Evolutionary conservation across 495 filamentous ascomycete species (phyloP), one percentile per base, ranked within the genome.

Genomic region (Choiromyces venosus): DNA sequence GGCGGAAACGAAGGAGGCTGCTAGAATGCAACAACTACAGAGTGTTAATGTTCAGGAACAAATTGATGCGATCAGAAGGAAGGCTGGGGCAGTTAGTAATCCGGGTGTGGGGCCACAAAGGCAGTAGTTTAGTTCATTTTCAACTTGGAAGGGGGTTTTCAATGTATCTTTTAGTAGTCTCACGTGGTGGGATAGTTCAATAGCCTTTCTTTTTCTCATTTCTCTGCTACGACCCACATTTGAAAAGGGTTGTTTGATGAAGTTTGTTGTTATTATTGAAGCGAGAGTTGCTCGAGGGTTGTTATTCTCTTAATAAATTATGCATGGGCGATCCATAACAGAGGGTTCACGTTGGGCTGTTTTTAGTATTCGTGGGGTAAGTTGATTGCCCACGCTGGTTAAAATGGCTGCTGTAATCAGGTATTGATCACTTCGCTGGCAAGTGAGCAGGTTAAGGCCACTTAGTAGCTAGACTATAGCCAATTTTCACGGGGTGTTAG

Each of bases 1-100:
- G 39, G 86, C 87, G 73, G 86, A 88, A 25, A 87, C 87, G 37
- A 86, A 85, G 74, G 87, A 88, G 73, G 86, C 83, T 64, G 85
- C 85, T 68, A 84, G 85, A 56, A 80, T 87, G 71, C 86, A 86
- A 70, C 86, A 89, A 68, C 84, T 88, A 82, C 86, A 88, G 81
- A 86, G 79, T 73, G 84, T 89, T 73, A 91, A 91, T 80, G 85
- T 92, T 21, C 88, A 91, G 78, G 90, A 92, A 83, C 90, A 92
- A 82, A 89, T 92, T 61, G 83, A 87, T 71, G 86, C 86, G 16
- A 89, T 91, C 67, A 88, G 90, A 71, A 85, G 90, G 76, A 91
- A 89, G 81, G 90, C 87, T 76, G 86, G 82, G 39, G 79, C 79
- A 40, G 77, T 82, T 33, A 76, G 74, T 6, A 82, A 82, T 70